Percentiles rank a stretch among this genome's conserved stretches.
Evolutionary conservation across 805 yeast genomes (phyloP).

Genomic region (Yarrowia keelungensis): DNA sequence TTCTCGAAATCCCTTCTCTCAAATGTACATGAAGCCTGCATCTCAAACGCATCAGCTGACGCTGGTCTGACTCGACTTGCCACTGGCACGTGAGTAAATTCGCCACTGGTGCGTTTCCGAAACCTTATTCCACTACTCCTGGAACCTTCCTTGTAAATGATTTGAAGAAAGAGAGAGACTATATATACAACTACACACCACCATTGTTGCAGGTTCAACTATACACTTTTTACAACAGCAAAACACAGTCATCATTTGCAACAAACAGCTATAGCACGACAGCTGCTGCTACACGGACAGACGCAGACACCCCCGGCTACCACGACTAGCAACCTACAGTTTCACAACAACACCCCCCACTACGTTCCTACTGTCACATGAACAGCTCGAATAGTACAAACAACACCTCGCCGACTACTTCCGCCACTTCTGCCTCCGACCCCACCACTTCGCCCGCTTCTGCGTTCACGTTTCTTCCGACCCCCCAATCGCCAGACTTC

Average conservation of each 20-base stretch:
- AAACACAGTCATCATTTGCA: not conserved
- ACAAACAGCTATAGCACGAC: not conserved
- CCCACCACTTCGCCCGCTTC: not conserved
- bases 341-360: not conserved
- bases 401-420: not conserved
- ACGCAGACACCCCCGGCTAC: not conserved
- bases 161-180: conserved; percentile 1
- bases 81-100: conserved; percentile 14
- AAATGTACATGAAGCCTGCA: not conserved
- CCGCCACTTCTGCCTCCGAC: conserved; percentile 1
- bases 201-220: not conserved
- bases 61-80: conserved; percentile 22
- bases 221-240: not conserved
- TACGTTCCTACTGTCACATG: conserved; percentile 7
- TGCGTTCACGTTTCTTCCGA: conserved; percentile 11
- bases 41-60: conserved; percentile 3
- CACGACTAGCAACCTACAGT: conserved; percentile 3
- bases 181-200: not conserved
- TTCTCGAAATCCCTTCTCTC: not conserved
- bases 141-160: not conserved
- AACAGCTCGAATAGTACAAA: conserved; percentile 13
- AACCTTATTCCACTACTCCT: not conserved
- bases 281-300: not conserved
- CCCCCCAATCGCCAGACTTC: conserved; percentile 16
- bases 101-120: conserved; percentile 28